Evolutionary conservation across 2,329 filamentous ascomycete species (phyloP).

Genomic region (Pseudocercospora fuligena): DNA sequence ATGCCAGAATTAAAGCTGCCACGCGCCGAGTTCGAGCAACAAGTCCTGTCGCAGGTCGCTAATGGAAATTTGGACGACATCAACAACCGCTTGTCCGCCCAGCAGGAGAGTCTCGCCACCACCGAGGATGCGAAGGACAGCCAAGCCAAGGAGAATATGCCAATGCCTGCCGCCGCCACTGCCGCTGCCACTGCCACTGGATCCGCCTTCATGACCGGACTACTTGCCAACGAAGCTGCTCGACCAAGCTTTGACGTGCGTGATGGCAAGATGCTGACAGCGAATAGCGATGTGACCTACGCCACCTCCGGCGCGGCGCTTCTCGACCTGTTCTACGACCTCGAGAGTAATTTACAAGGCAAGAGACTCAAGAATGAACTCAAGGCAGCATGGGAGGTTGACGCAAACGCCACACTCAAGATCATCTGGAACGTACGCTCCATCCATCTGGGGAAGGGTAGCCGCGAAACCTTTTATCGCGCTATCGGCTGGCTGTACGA

Average conservation of each 20-base stretch:
- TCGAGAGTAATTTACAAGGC: slow-evolving; percentile 50
- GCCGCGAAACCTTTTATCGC: slow-evolving; percentile 51
- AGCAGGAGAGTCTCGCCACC: not conserved
- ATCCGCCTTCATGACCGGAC: slow-evolving; percentile 31
- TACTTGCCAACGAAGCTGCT: slow-evolving; percentile 21
- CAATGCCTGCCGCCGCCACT: too few species aligned
- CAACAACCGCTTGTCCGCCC: not conserved
- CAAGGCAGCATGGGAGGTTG: slow-evolving; percentile 55
- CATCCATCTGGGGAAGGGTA: slow-evolving; percentile 65
- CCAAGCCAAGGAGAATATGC: not conserved
- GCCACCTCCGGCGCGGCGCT: slow-evolving; percentile 53
- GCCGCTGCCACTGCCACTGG: not conserved
- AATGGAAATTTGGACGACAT: not conserved
- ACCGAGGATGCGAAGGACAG: not conserved
- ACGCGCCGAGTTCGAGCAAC: slow-evolving; percentile 25
- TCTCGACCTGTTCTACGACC: slow-evolving; percentile 61
- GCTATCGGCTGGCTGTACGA: slow-evolving; percentile 59
- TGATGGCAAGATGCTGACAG: slow-evolving; percentile 54
- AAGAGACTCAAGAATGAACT: slow-evolving; percentile 50
- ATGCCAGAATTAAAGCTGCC: slow-evolving; percentile 28
- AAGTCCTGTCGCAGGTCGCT: slow-evolving; percentile 12
- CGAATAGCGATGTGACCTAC: slow-evolving; percentile 57
- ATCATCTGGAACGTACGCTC: slow-evolving; percentile 65
- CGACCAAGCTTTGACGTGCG: slow-evolving; percentile 29
- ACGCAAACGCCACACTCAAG: slow-evolving; percentile 58